A percentile compares a stretch with the other conserved stretches of the same genome.
phyloP scores from a whole-genome alignment of 208 protist genomes.

The Trypanosoma boissoni region DNA sequence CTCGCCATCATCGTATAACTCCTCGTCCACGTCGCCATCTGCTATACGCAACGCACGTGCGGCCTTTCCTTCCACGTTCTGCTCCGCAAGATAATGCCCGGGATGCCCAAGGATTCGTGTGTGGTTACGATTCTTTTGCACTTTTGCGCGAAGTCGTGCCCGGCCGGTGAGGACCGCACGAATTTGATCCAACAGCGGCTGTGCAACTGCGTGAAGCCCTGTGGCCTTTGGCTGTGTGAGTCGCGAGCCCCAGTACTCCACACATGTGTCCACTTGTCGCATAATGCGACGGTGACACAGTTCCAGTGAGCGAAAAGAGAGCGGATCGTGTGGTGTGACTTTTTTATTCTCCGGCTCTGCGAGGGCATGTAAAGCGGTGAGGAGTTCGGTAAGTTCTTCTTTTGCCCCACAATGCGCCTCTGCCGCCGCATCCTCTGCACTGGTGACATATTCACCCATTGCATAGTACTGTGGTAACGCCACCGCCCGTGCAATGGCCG shows the following conservation, averaged over 20 bases:
- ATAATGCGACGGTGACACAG: conserved; percentile 47
- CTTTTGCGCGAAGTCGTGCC: conserved; percentile 51
- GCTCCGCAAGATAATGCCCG: conserved; percentile 44
- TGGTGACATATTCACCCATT: conserved; percentile 34
- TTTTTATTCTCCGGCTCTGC: conserved; percentile 16
- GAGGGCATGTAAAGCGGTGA: conserved; percentile 16
- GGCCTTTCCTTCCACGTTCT: conserved; percentile 36
- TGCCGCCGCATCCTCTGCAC: not conserved
- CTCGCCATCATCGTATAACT: conserved; percentile 80
- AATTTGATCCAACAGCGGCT: conserved; percentile 79
- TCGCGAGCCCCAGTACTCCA: conserved; percentile 77
- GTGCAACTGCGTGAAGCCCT: conserved; percentile 62
- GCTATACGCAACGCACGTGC: conserved; percentile 64
- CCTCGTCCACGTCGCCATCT: conserved; percentile 73
- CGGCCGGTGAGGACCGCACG: conserved; percentile 52
- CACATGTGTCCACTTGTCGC: conserved; percentile 36
- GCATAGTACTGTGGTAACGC: conserved; percentile 84
- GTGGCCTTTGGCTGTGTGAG: conserved; percentile 51
- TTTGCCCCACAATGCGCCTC: too few relatives aligned
- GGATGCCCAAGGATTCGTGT: conserved; percentile 67
- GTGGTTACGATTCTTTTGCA: conserved; percentile 77
- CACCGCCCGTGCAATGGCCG: conserved; percentile 49
- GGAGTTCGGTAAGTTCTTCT: conserved; percentile 16
- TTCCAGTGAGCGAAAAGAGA: conserved; percentile 23
- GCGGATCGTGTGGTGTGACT: not conserved